These are phyloP conservation scores for Nemania abortiva DNA, from an alignment of 2,329 filamentous ascomycete genomes.

Conservation along the genomic window DNA sequence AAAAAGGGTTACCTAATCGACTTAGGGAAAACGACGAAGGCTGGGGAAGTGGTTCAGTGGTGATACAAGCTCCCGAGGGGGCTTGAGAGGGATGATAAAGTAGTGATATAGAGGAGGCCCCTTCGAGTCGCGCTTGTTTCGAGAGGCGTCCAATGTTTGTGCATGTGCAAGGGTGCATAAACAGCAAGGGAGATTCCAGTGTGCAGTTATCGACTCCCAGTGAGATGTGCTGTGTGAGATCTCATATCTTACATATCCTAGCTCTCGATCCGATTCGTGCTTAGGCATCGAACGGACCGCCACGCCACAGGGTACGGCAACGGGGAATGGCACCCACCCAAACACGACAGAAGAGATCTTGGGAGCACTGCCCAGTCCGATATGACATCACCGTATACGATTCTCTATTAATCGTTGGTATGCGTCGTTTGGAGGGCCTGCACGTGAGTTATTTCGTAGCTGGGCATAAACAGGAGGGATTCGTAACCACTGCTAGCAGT, in stretches of 20 bases:
- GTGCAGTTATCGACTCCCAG: constrained; percentile 25
- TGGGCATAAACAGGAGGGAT: not conserved
- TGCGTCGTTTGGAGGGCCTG: constrained; percentile 11
- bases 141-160: constrained; percentile 46
- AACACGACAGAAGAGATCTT: constrained; percentile 34
- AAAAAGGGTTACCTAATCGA: constrained; percentile 38
- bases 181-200: constrained; percentile 50
- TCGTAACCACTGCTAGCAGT: not conserved
- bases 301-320: constrained; percentile 44
- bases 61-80: constrained; percentile 44
- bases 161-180: constrained; percentile 47
- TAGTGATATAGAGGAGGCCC: constrained; percentile 38
- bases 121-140: constrained; percentile 43
- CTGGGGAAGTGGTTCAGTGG: constrained; percentile 40
- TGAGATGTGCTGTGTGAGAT: constrained; percentile 45
- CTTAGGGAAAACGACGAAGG: constrained; percentile 38
- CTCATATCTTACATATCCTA: constrained; percentile 40
- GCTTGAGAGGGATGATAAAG: constrained; percentile 48
- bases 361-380: constrained; percentile 28
- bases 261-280: constrained; percentile 42
- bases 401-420: constrained; percentile 13
- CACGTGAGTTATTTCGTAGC: not conserved
- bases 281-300: constrained; percentile 40
- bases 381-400: constrained; percentile 34
- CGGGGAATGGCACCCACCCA: constrained; percentile 47